Base-by-base conservation (phyloP, 257 asterid species). In the Jaltomata sinuosa region DNA sequence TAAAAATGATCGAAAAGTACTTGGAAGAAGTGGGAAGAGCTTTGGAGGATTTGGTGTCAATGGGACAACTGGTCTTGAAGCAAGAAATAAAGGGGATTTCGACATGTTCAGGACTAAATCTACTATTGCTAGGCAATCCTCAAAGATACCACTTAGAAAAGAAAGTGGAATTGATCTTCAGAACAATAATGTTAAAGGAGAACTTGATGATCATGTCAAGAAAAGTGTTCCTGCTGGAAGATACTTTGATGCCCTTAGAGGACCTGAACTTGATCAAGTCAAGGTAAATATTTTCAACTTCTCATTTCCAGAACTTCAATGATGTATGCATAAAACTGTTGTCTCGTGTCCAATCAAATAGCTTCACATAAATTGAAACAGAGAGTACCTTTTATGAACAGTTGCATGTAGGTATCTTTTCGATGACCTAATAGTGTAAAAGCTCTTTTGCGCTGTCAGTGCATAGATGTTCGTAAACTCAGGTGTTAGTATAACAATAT, bases 161-260 rank as follows among this genome's bases (percentile, higher is more conserved):
- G 94, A 93, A 15, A 91, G 88, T 81, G 96, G 93, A 86, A 50
- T 84, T 5, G 88, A 90, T 57, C n/a, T 11, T 79, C 90, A 90
- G 27, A 64, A 84, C n/a, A 89, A 83, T 82, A 84, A 90, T 65
- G 85, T 3, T 14, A 50, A 67, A 18, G 90, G 76, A 50, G 89
- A 83, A 61, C 19, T 36, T 69, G 89, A 89, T 78, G 92, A 91
- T 4, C 34, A 72, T 74, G 68, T 87, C 7, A 89, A 93, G 59
- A 38, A 83, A 77, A 95, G 97, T 86, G 98, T 96, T 69, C 98
- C 98, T 72, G 99, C 96, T 82, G 98, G 99, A n/a, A 91, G 99
- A 89, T 96, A 96, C 92, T 96, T 94, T 87, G 99, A 95, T 85
- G 99, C 99, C 74, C 95, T 96, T 45, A 91, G 89, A 27, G 99